phyloP scores from a whole-genome alignment of 164 flowering plant genomes.

The Chimonanthus praecox region DNA sequence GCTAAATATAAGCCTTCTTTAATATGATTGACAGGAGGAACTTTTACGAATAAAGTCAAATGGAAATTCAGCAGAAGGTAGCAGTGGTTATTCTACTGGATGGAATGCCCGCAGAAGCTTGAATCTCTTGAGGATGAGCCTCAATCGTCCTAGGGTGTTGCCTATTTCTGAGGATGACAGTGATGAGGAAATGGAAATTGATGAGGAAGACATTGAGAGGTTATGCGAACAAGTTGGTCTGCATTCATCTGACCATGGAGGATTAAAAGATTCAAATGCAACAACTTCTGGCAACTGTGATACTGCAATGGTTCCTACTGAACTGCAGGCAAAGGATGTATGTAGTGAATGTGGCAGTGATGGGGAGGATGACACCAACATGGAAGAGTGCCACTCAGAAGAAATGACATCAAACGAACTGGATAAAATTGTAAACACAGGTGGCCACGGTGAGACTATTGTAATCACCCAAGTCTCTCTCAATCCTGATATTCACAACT shows the following conservation, averaged over 20 bases:
- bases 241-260: slow-evolving; percentile 12
- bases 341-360: slow-evolving; percentile 10
- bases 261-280: slow-evolving; percentile 1
- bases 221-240: slow-evolving; percentile 34
- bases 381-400: slow-evolving; percentile 45
- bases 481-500: background rate
- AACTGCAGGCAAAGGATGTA: background rate
- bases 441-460: slow-evolving; percentile 15
- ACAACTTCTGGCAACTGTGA: background rate
- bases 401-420: slow-evolving; percentile 23
- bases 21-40: slow-evolving; percentile 61
- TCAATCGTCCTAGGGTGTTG: slow-evolving; percentile 53
- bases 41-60: slow-evolving; percentile 65
- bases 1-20: background rate
- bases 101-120: slow-evolving; percentile 95
- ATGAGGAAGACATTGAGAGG: slow-evolving; percentile 68
- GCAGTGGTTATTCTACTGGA: slow-evolving; percentile 56
- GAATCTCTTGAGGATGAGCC: slow-evolving; percentile 69
- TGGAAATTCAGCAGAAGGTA: slow-evolving; percentile 1
- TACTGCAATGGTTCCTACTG: background rate
- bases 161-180: slow-evolving; percentile 75
- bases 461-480: background rate
- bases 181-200: slow-evolving; percentile 96
- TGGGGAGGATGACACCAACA: slow-evolving; percentile 56
- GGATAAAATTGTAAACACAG: slow-evolving; percentile 20